A percentile compares a stretch with the other conserved stretches of the same genome.
Conservation (phyloP, 2,329 filamentous ascomycete species). For the Alternaria sp. region DNA sequence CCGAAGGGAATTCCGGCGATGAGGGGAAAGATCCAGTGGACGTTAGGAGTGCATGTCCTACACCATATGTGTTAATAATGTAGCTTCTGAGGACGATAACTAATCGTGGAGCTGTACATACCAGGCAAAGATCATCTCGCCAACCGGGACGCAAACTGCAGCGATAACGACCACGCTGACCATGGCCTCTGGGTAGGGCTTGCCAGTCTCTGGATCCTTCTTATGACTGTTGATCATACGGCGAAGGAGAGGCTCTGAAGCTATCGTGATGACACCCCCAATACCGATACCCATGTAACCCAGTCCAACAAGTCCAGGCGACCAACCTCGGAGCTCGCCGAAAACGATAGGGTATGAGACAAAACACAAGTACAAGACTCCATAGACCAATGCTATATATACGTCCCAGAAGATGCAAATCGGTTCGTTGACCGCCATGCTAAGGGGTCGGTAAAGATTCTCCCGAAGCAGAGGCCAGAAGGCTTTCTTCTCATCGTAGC, state of each 20-base stretch:
- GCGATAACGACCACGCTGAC: slow-evolving; percentile 83
- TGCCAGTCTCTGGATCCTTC: slow-evolving; percentile 77
- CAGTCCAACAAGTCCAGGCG: slow-evolving; percentile 74
- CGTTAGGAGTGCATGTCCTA: slow-evolving; percentile 69
- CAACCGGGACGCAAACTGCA: slow-evolving; percentile 75
- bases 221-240: slow-evolving; percentile 80
- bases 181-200: slow-evolving; percentile 79
- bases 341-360: slow-evolving; percentile 91
- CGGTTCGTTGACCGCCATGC: slow-evolving; percentile 81
- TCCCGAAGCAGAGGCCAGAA: slow-evolving; percentile 74
- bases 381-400: slow-evolving; percentile 80
- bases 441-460: slow-evolving; percentile 80
- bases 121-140: slow-evolving; percentile 89
- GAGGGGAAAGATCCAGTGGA: slow-evolving; percentile 85
- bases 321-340: slow-evolving; percentile 78
- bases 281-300: slow-evolving; percentile 77
- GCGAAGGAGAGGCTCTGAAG: slow-evolving; percentile 73
- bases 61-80: neutral
- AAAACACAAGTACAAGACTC: slow-evolving; percentile 89
- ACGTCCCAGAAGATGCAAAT: slow-evolving; percentile 84
- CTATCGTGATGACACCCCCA: slow-evolving; percentile 63
- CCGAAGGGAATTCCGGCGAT: slow-evolving; percentile 83
- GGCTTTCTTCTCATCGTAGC: slow-evolving; percentile 78
- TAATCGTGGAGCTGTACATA: neutral
- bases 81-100: neutral